Conservation (phyloP, 192 early-diverging fungal genomes). For the Podila verticillata region DNA sequence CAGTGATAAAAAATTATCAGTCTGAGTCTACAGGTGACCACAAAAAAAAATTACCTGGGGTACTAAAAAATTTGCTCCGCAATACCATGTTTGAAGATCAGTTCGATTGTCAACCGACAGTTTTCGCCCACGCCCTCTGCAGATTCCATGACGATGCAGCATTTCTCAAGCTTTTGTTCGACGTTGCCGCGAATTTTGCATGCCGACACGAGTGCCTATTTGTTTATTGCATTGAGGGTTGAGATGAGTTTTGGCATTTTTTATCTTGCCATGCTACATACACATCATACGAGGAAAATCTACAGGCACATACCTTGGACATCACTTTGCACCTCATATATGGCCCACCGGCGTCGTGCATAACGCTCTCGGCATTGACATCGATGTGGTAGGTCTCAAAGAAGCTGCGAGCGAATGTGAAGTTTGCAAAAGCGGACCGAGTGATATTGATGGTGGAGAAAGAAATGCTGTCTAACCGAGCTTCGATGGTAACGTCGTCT, state of each 20-base stretch:
- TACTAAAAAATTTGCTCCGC: not conserved
- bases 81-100: constrained; percentile 41
- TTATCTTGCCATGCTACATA: not conserved
- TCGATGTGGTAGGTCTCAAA: constrained; percentile 71
- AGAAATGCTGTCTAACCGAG: constrained; percentile 57
- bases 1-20: not conserved
- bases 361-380: constrained; percentile 18
- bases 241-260: not conserved
- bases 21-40: not conserved
- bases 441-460: constrained; percentile 75
- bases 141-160: constrained; percentile 29
- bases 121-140: constrained; percentile 42
- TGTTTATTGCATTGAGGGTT: not conserved
- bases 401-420: constrained; percentile 66
- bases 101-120: constrained; percentile 35
- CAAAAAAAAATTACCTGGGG: not conserved
- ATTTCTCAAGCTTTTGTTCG: constrained; percentile 37
- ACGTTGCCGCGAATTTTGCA: constrained; percentile 40
- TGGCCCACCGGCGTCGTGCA: constrained; percentile 21
- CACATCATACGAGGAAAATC: no score
- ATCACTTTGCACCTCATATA: constrained; percentile 37
- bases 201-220: constrained; percentile 39
- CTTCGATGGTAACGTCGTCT: constrained; percentile 69
- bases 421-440: constrained; percentile 68
- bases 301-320: constrained; percentile 14